Evolutionary conservation across 257 asterid species (phyloP), one percentile per base, ranked within the genome.

Genomic region (Paulownia fortunei): DNA sequence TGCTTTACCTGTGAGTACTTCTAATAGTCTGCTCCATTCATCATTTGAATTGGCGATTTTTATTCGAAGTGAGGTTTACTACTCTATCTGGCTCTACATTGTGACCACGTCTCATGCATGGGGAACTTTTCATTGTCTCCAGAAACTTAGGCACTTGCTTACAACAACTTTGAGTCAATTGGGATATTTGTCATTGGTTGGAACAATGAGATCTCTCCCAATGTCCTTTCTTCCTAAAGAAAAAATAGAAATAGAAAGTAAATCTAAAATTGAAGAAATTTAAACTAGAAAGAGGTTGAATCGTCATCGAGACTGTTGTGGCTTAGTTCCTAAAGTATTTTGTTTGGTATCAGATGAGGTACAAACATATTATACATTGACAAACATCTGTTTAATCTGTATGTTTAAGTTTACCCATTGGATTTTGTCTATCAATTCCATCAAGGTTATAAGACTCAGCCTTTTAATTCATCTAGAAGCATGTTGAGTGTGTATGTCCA

Each of bases 1-100:
- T 84, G 98, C 96, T 54, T 89, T 96, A 79, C 98, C 97, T 7
- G 99, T 95, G 95, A 95, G 98, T 93, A 32, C 77, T 77, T 61
- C 62, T 42, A 61, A 64, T 6, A 6, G 24, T 51, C 41, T 34
- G 15, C 72, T 47, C 5, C 26, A 59, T 69, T 39, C 9, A 26
- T 56, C 36, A 26, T 19, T 71, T 9, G 21, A 27, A 42, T 27
- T 56, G 34, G n/a, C 42, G 21, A 60, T 27, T 60, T 55, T 30
- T 15, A 65, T 54, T 30, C 2, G 41, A 68, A 44, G 42, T 60
- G 42, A 62, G 76, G 18, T 79, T 39, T 76, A 13, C 18, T 21
- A 37, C 70, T 69, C 24, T 32, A 18, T 62, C 18, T 73, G 47
- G 72, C 72, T 27, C 19, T 39, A 24, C 3, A 4, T 30, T 19